Base-by-base conservation (phyloP, 2,329 filamentous ascomycete genomes). In the Emericellopsis atlantica region DNA sequence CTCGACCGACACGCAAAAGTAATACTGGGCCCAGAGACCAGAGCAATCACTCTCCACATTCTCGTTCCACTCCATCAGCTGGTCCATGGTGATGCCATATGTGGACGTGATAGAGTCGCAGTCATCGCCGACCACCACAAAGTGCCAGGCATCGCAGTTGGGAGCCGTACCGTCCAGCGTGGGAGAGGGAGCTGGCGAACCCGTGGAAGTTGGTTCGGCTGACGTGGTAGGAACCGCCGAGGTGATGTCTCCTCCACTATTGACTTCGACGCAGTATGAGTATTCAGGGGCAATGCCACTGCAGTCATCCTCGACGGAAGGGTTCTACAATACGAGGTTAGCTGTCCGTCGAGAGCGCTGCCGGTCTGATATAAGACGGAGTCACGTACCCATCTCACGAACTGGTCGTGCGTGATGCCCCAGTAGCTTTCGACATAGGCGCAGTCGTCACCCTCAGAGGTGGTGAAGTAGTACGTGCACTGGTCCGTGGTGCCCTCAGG, bases 231-330 rank as follows among this genome's bases (percentile, higher is more conserved):
- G 24, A 26, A 10, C 10, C 24, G 6, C 10, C 6, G 24, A 6
- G 24, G 24, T 26, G 24, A 10, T 26, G 24, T 6, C 24, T 26
- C 24, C 6, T 26, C 24, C 6, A n/a, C 32, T 6, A 6, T 34
- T 6, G 32, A 34, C 41, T n/a, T 45, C 44, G 16, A 45, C 41
- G n/a, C 44, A 45, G 36, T 43, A 43, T 16, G 44, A 45, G 23
- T 41, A 21, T 16, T 39, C 44, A 4, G 33, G 18, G 6, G 37
- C 14, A 6, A 45, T 36, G 21, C 33, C 33, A 21, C 38, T 36
- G 39, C 41, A 45, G 16, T 39, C 32, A 10, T 39, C 38, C 16
- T 36, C 26, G 41, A 45, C 36, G n/a, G 44, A 40, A 5, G 44
- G 44, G 15, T 45, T 45, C 44, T 45, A n/a, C 12, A 10, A 8